phyloP scores from a whole-genome alignment of 163 green algal genomes.

The Volvox carteri region DNA sequence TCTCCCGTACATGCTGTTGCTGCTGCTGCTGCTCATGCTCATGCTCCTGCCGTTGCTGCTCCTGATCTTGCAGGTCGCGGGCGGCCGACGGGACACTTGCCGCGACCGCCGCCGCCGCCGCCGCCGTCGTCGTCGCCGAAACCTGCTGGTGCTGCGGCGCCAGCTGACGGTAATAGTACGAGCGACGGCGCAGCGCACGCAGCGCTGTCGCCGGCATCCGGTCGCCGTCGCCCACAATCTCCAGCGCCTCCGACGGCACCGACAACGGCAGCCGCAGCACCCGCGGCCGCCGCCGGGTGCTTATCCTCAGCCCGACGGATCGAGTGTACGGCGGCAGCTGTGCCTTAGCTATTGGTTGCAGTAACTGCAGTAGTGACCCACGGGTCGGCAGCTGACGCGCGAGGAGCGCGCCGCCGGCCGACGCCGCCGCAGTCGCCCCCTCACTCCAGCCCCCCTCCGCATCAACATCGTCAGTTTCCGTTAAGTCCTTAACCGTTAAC shows the following conservation, averaged over 20 bases:
- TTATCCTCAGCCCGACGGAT: not conserved
- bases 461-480: not conserved
- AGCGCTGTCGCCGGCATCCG: not conserved
- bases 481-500: not conserved
- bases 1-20: not conserved
- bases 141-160: not conserved
- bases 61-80: too few relatives aligned
- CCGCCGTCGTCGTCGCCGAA: not conserved
- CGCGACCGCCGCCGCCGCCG: too few relatives aligned
- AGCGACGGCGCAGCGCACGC: slow-evolving; percentile 8
- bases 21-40: slow-evolving; percentile 35
- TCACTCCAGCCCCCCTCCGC: not conserved
- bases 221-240: not conserved
- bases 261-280: not conserved
- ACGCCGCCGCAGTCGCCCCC: not conserved
- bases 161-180: slow-evolving; percentile 39
- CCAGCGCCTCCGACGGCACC: not conserved
- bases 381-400: slow-evolving; percentile 15
- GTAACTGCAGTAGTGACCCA: not conserved
- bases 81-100: too few relatives aligned
- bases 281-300: not conserved
- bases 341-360: not conserved
- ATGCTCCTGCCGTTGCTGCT: not conserved
- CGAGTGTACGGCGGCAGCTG: slow-evolving; percentile 17
- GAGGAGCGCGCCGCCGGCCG: not conserved